These are phyloP conservation scores for Pharus latifolius DNA, from an alignment of 176 grass and related monocot species.

Conservation along the genomic window DNA sequence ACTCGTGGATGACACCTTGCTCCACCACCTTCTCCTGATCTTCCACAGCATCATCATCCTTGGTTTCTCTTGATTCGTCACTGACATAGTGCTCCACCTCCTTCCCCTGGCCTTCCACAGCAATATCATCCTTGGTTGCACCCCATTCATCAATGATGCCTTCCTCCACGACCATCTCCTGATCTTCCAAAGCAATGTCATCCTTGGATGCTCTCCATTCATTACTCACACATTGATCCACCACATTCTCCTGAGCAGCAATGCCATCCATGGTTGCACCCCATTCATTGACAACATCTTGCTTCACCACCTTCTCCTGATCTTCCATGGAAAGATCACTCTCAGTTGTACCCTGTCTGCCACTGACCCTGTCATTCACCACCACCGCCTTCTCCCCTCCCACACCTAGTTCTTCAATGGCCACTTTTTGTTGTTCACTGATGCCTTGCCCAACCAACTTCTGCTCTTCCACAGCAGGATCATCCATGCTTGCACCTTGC, in stretches of 20 bases:
- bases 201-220: neutral
- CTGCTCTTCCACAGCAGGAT: neutral
- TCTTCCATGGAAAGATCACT: neutral
- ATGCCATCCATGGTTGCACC: neutral
- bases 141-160: neutral
- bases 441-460: neutral
- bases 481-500: neutral
- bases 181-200: neutral
- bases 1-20: neutral
- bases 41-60: too few species aligned
- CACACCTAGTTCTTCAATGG: neutral
- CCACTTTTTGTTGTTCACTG: neutral
- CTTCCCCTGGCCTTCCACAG: too few species aligned
- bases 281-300: neutral
- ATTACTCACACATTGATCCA: neutral
- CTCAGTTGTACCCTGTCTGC: neutral
- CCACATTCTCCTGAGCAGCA: neutral
- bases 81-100: too few species aligned
- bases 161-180: neutral
- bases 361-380: neutral
- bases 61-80: too few species aligned
- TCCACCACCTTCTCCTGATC: neutral
- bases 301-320: neutral
- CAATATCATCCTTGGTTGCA: neutral
- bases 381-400: neutral